Evolutionary conservation across 2,329 filamentous ascomycete genomes (phyloP).

Genomic region (Neofusicoccum laricinum): DNA sequence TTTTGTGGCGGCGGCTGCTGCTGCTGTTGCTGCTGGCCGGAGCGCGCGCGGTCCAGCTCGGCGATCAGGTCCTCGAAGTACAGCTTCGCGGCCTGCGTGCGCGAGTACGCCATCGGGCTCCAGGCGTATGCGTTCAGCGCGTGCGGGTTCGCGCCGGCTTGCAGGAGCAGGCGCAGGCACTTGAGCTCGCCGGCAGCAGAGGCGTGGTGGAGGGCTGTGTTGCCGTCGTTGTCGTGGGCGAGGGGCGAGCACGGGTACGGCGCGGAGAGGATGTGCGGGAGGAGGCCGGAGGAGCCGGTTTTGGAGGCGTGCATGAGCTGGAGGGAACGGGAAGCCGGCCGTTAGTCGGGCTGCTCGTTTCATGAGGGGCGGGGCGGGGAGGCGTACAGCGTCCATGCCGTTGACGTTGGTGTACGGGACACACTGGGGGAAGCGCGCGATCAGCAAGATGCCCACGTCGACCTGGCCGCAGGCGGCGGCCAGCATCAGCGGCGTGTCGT

Average conservation of each 20-base stretch:
- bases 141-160: constrained; percentile 72
- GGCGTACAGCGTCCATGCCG: constrained; percentile 65
- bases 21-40: neutral
- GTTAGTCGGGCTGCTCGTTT: neutral
- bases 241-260: constrained; percentile 28
- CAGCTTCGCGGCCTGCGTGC: constrained; percentile 78
- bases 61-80: constrained; percentile 75
- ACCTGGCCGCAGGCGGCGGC: constrained; percentile 68
- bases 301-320: constrained; percentile 41
- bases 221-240: constrained; percentile 65
- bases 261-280: constrained; percentile 35
- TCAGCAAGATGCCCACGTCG: constrained; percentile 70
- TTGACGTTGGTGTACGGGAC: constrained; percentile 64
- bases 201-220: constrained; percentile 84
- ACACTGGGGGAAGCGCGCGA: constrained; percentile 59
- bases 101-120: constrained; percentile 79
- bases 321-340: neutral
- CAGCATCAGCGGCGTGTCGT: constrained; percentile 79
- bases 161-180: constrained; percentile 71
- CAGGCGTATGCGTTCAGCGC: constrained; percentile 73
- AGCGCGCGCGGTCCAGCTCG: constrained; percentile 55
- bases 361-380: neutral
- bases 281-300: constrained; percentile 44
- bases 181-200: constrained; percentile 77
- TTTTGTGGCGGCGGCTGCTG: neutral